Evolutionary conservation across 148 eudicot species (phyloP).

Genomic region (Cornus kousa): DNA sequence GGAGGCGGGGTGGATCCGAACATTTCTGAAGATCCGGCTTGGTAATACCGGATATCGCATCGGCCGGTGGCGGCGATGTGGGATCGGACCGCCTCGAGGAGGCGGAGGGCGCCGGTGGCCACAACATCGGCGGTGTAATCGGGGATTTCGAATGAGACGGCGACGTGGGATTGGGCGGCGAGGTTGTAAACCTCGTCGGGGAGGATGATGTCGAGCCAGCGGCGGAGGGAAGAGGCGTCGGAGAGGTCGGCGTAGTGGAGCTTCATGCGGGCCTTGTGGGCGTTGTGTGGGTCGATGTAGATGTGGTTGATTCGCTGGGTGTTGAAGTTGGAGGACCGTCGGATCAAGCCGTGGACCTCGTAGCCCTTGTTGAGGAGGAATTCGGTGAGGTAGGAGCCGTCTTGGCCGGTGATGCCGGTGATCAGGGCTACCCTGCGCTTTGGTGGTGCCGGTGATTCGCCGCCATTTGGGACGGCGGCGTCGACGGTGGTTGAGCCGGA

Average conservation of each 20-base stretch:
- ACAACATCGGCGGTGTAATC: conserved; percentile 97
- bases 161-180: conserved; percentile 95
- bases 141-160: conserved; percentile 95
- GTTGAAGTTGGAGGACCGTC: conserved; percentile 91
- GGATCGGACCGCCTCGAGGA: conserved; percentile 83
- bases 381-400: conserved; percentile 93
- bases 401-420: conserved; percentile 96
- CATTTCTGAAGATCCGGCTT: conserved; percentile 97
- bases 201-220: conserved; percentile 66
- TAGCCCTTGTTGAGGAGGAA: conserved; percentile 67
- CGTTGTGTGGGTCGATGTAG: conserved; percentile 93
- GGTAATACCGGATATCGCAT: conserved; percentile 64
- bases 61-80: conserved; percentile 71
- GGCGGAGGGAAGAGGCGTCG: conserved; percentile 88
- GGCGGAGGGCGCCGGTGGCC: conserved; percentile 76
- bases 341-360: conserved; percentile 85
- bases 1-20: conserved; percentile 94
- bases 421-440: conserved; percentile 61
- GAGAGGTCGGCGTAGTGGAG: conserved; percentile 95
- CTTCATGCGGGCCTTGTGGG: conserved; percentile 76
- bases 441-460: conserved; percentile 4
- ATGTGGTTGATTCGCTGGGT: conserved; percentile 95
- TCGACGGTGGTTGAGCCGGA: conserved; percentile 15
- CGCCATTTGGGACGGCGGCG: conserved; percentile 25
- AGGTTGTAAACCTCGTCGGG: conserved; percentile 95